Evolutionary conservation across 2,329 filamentous ascomycete genomes (phyloP), one percentile per base, ranked within the genome.

Genomic region (Metarhizium sp.): DNA sequence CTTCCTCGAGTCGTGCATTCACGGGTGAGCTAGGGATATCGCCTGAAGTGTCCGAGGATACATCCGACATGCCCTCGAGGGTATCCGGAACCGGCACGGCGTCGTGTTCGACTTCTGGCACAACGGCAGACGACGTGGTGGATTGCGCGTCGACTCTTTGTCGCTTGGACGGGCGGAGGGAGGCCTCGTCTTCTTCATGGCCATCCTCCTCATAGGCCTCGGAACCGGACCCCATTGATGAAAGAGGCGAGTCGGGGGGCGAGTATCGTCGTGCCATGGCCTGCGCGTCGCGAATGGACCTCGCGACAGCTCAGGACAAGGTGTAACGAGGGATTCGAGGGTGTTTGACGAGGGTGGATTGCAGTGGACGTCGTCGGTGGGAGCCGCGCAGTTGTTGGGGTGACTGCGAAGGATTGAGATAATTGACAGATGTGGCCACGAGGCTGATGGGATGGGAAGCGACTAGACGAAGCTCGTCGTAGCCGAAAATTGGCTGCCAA

Each of bases 41-140:
- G 69, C 90, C 90, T 38, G 89, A 92, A 51, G 89, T 95, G 71
- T 99, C 94, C 53, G 89, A 90, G 7, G 91, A 96, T 58, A 97
- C 86, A 54, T 91, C 88, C 52, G 83, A 82, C 73, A 81, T 73
- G 62, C 75, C 78, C 58, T 81, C 79, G 47, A 82, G 73, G 62
- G 80, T 70, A 69, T 84, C 71, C 57, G 79, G 69, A 52, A 78
- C 73, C 13, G 73, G 73, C 3, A 75, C 74, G 8, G 73, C 66
- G 48, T 80, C 77, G 51, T 70, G 69, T 54, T 77, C 75, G 30
- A 66, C 69, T 25, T 73, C 71, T 34, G 67, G 69, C 50, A 74
- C 66, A 11, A 72, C 66, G 16, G 75, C 73, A 0, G 76, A 75
- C 11, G 75, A 76, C 10, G 75, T 71, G 29, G 71, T 74, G 29